Evolutionary conservation across 192 early-diverging fungal genomes (phyloP).

Genomic region (Diversispora epigaea): DNA sequence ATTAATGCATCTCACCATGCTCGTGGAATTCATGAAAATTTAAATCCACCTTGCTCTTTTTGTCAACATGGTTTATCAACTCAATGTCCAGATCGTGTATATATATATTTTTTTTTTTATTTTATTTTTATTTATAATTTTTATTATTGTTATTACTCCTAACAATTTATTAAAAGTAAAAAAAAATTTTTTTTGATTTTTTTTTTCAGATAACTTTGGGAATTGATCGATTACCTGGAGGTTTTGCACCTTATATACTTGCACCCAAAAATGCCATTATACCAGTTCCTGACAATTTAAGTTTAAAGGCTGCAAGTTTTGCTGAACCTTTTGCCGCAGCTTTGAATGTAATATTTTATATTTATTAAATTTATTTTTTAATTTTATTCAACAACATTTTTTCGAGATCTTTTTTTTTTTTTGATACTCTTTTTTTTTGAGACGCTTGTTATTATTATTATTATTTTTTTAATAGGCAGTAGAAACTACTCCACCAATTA

Average conservation of each 20-base stretch:
- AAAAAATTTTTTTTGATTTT: not conserved
- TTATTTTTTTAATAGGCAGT: slow-evolving; percentile 7
- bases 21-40: slow-evolving; percentile 3
- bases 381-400: not conserved
- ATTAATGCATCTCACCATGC: slow-evolving; percentile 5
- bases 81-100: slow-evolving; percentile 15
- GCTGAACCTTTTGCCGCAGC: slow-evolving; percentile 9
- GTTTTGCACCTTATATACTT: slow-evolving; percentile 10
- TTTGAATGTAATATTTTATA: not conserved
- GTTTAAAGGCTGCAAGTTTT: not conserved
- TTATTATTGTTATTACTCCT: too few species aligned
- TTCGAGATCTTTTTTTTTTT: not conserved
- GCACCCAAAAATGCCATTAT: not conserved
- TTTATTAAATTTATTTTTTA: not conserved
- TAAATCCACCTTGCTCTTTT: not conserved
- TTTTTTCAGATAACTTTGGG: slow-evolving; percentile 9
- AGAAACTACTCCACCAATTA: slow-evolving; percentile 1
- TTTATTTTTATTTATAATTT: not conserved
- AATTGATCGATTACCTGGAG: not conserved
- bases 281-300: not conserved
- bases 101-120: not conserved
- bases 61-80: not conserved
- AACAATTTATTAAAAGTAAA: not conserved
- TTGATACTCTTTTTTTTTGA: not conserved
- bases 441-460: too few species aligned